Evolutionary conservation across 805 yeast genomes (phyloP), one percentile per base, ranked within the genome.

Genomic region (Cyberlindnera misumaiensis): DNA sequence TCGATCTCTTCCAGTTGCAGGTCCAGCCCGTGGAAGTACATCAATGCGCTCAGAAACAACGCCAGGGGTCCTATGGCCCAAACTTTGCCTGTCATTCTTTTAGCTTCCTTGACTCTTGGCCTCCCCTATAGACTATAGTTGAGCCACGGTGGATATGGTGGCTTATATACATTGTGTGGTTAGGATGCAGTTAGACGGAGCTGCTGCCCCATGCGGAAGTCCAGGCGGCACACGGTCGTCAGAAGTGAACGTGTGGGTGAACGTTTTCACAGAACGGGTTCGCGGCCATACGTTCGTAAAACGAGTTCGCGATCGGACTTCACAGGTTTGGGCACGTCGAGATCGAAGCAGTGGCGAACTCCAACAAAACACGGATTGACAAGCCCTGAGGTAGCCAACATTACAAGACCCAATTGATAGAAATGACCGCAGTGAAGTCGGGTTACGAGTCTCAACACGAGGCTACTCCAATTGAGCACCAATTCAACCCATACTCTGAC

Each of bases 401-500:
- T 5, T 20, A 20, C 24, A 20, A 20, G 25, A 18, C 16, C 4
- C 11, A 17, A 18, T 6, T 30, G 13, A 35, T 30, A 38, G 13
- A 34, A 12, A 43, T 49, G 16, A 43, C 68, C 14, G 75, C 83
- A 22, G 67, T 79, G 42, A 77, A 82, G 35, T 77, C 86, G 9
- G 88, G 82, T 51, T 80, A 80, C 55, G 72, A 80, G 3, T 65
- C 73, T 16, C 83, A 75, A 49, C 61, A 61, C 25, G 66, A 61
- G 8, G 55, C 56, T 10, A 64, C 62, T 26, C 96, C 96, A 43
- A 87, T 88, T 58, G 95, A 88, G 60, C 96, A 89, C 62, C 73
- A 83, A 60, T 88, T 88, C 67, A 87, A 88, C 58, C 97, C 97
- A 28, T 88, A 88, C 67, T 68, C 90, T 24, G 96, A 89, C 63